Evolutionary conservation across 306 rosid species (phyloP).

Genomic region (Quercus glauca): DNA sequence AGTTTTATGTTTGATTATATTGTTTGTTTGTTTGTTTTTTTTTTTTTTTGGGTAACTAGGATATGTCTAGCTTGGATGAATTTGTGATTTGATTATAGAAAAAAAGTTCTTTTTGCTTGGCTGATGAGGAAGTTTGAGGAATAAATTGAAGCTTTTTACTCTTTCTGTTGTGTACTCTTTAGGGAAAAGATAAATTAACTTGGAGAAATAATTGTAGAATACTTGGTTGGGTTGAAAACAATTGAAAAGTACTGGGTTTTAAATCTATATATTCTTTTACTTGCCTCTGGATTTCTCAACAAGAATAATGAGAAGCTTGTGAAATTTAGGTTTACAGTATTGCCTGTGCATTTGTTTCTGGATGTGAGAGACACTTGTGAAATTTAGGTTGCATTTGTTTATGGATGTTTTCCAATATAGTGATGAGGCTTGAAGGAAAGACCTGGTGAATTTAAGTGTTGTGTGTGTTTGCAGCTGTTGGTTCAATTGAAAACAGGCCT

Average conservation of each 20-base stretch:
- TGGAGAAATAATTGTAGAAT: background rate
- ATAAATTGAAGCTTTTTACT: background rate
- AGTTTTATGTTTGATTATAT: background rate
- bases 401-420: background rate
- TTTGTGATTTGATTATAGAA: background rate
- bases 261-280: background rate
- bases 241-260: background rate
- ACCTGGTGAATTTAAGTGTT: background rate
- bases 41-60: background rate
- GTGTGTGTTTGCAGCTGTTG: background rate
- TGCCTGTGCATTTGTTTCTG: too few relatives aligned
- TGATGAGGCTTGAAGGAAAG: background rate
- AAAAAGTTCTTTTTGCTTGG: background rate
- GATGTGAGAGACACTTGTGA: too few relatives aligned
- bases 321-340: too few relatives aligned
- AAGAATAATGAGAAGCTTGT: background rate
- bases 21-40: too few relatives aligned
- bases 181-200: background rate
- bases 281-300: background rate
- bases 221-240: background rate
- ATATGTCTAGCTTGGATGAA: background rate
- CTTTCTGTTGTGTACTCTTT: background rate
- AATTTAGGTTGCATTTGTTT: background rate
- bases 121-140: background rate
- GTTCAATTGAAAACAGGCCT: background rate